Evolutionary conservation across 148 eudicot species (phyloP).

Genomic region (Chenopodium album): DNA sequence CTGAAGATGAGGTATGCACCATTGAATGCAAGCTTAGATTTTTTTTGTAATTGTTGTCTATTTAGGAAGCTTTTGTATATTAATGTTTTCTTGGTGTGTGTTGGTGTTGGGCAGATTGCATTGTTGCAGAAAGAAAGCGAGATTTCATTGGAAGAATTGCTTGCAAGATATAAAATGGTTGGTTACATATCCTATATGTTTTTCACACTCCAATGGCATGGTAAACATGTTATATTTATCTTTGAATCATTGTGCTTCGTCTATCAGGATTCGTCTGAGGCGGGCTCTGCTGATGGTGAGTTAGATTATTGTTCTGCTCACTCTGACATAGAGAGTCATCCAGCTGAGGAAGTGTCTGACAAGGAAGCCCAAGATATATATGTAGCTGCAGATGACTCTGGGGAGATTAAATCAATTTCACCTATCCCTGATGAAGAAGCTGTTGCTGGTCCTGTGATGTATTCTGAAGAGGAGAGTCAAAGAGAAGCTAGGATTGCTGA

Average conservation of each 20-base stretch:
- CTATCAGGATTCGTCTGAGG: slow-evolving; percentile 41
- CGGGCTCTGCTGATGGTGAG: slow-evolving; percentile 43
- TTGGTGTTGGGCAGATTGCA: slow-evolving; percentile 58
- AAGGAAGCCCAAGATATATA: slow-evolving; percentile 30
- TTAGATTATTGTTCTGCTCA: slow-evolving; percentile 50
- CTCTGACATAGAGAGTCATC: slow-evolving; percentile 48
- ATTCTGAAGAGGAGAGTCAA: slow-evolving; percentile 53
- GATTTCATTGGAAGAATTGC: slow-evolving; percentile 74
- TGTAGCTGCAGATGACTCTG: slow-evolving; percentile 35
- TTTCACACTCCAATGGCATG: background rate
- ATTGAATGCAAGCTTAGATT: background rate
- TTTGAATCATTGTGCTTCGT: background rate
- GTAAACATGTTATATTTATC: slow-evolving; percentile 4
- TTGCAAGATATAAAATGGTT: slow-evolving; percentile 84
- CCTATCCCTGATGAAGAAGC: slow-evolving; percentile 36
- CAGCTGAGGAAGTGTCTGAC: slow-evolving; percentile 33
- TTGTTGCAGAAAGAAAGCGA: slow-evolving; percentile 89
- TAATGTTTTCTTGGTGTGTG: slow-evolving; percentile 4
- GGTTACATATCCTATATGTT: slow-evolving; percentile 17
- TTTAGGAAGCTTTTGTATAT: background rate
- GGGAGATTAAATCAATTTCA: slow-evolving; percentile 30
- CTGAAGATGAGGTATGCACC: slow-evolving; percentile 68
- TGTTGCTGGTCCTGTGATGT: slow-evolving; percentile 29
- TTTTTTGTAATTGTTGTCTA: background rate
- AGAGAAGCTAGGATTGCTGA: slow-evolving; percentile 79